These are phyloP conservation scores for Macrolepiota fuliginosa DNA, from an alignment of 768 basidiomycete species.

Conservation along the genomic window DNA sequence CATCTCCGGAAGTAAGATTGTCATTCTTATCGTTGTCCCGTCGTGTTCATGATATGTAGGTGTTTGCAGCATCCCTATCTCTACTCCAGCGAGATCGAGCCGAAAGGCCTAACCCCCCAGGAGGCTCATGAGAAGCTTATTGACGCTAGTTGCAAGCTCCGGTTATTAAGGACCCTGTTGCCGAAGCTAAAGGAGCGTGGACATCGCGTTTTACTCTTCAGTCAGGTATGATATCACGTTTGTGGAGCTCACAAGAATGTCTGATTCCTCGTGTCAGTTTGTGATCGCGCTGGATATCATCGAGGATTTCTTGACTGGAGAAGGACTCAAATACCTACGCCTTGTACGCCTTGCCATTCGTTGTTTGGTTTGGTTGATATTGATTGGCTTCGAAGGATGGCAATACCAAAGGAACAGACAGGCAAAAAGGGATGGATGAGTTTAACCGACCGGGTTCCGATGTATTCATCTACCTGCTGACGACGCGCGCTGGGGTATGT, in stretches of 20 bases:
- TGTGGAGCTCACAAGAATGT: not conserved
- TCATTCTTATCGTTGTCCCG: not conserved
- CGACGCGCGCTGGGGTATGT: constrained; percentile 81
- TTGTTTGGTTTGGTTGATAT: not conserved
- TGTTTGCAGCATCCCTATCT: constrained; percentile 93
- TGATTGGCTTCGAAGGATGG: constrained; percentile 63
- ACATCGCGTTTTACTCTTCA: constrained; percentile 89
- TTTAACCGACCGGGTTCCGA: constrained; percentile 90
- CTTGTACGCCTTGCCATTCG: constrained; percentile 44
- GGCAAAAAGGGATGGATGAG: constrained; percentile 94
- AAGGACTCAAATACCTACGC: constrained; percentile 76
- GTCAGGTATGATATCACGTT: constrained; percentile 59
- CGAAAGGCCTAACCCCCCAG: constrained; percentile 46
- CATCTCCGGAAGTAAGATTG: constrained; percentile 74
- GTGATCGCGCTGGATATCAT: constrained; percentile 82
- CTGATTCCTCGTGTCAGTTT: constrained; percentile 51
- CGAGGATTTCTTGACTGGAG: constrained; percentile 85
- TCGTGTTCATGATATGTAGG: constrained; percentile 32
- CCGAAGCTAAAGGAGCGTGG: constrained; percentile 83
- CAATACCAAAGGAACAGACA: constrained; percentile 74
- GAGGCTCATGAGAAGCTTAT: constrained; percentile 80
- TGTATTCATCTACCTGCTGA: constrained; percentile 86
- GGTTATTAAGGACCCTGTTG: constrained; percentile 70
- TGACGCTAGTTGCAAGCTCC: constrained; percentile 83
- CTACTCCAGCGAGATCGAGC: constrained; percentile 77